Base-by-base conservation (phyloP, 345 rosid genomes). In the Populus alba region DNA sequence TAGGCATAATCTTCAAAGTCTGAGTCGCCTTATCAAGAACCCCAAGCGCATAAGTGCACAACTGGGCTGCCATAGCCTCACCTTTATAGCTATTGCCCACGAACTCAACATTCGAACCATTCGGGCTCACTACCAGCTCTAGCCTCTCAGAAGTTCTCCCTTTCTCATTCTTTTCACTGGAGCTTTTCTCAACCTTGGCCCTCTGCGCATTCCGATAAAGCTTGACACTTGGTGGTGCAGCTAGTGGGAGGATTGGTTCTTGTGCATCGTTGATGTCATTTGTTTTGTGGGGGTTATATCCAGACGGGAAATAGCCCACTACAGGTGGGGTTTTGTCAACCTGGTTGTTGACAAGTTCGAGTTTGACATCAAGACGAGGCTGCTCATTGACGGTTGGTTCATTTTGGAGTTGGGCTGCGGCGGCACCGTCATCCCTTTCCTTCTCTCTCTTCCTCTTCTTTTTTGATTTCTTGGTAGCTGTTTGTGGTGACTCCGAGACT, bases 231-330 rank as follows among this genome's bases (percentile, higher is more conserved):
- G 93, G 87, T 27, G 45, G 38, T 45, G 43, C 29, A 25, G 80
- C 33, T 65, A 47, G 37, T 53, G 27, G 17, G 9, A 23, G 11
- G 8, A 5, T 20, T 55, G 17, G 12, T 51, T 77, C 66, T 41
- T 59, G 77, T 15, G 23, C 22, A 33, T 71, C 47, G 31, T 37
- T 39, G 59, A 33, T 75, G 68, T 8, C 61, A n/a, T 68, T 43
- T 41, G n/a, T 53, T 53, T 73, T 66, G 38, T 8, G 51, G 15
- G 94, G 94, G 75, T 85, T 81, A 82, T 86, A 95, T n/a, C 91
- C 90, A 66, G 92, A 88, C 16, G 96, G 86, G 87, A 93, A 91
- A 79, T 95, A 95, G 18, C 91, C 98, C 11, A 91, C 91, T 8
- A 95, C 66, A 20, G 97, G 97, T 23, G 88, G 80, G 38, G 82